Evolutionary conservation across 495 filamentous ascomycete species (phyloP).

Genomic region (Tuber magnatum): DNA sequence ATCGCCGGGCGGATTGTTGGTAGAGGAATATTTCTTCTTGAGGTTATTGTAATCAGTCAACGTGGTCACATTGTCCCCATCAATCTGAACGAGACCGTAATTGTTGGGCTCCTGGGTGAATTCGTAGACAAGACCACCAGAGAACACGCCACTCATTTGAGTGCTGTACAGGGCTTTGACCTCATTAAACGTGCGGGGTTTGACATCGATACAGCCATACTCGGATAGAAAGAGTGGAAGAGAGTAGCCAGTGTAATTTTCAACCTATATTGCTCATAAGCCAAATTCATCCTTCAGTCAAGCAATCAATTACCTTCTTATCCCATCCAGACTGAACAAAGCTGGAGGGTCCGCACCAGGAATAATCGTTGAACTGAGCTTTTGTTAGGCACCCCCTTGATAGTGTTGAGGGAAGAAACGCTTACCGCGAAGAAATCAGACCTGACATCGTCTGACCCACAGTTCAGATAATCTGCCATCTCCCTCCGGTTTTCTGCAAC

Average conservation of each 20-base stretch:
- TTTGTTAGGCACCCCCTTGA: not conserved
- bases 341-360: constrained; percentile 81
- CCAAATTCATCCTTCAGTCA: not conserved
- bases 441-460: constrained; percentile 68
- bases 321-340: constrained; percentile 64
- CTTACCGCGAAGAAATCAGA: constrained; percentile 88
- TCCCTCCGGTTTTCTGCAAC: constrained; percentile 78
- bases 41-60: constrained; percentile 62
- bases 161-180: constrained; percentile 68
- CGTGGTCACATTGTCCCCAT: constrained; percentile 47
- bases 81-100: constrained; percentile 68
- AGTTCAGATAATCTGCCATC: constrained; percentile 92
- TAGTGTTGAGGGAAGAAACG: not conserved
- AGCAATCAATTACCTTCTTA: constrained; percentile 57
- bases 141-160: constrained; percentile 87
- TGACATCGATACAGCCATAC: constrained; percentile 76
- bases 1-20: constrained; percentile 60
- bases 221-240: constrained; percentile 93
- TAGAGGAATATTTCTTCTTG: constrained; percentile 55
- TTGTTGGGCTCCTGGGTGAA: constrained; percentile 71
- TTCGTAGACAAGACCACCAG: constrained; percentile 92
- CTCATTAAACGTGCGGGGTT: constrained; percentile 74
- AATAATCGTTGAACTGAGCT: constrained; percentile 72
- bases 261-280: constrained; percentile 11
- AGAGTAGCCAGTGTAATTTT: constrained; percentile 77